A percentile compares a stretch with the other conserved stretches of the same genome.
Conservation (phyloP, 2,329 filamentous ascomycete species). For the Xylaria sp. region DNA sequence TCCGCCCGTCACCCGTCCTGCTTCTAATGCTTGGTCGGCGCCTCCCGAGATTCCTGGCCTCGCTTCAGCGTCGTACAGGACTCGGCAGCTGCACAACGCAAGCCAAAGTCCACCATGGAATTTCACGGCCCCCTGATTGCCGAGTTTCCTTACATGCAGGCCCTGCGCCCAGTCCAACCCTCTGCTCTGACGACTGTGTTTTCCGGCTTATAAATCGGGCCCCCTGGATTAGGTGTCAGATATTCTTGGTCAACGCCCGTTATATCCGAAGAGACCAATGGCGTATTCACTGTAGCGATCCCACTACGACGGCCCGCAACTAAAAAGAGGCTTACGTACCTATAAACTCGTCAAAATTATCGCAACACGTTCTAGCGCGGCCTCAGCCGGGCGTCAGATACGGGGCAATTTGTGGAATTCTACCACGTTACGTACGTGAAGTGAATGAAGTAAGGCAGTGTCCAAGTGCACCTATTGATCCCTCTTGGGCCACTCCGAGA, state of each 20-base stretch:
- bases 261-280: conserved; percentile 9
- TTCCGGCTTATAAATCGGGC: neutral
- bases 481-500: neutral
- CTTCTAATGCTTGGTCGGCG: conserved; percentile 6
- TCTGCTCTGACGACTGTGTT: neutral
- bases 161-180: neutral
- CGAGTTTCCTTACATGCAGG: neutral
- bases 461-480: neutral
- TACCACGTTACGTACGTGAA: too few relatives aligned
- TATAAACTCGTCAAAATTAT: conserved; percentile 42
- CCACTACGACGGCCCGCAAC: conserved; percentile 11
- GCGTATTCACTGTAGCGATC: conserved; percentile 22
- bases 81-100: neutral
- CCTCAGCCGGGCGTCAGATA: too few relatives aligned
- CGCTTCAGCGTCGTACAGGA: neutral
- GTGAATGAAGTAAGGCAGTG: too few relatives aligned
- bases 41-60: neutral
- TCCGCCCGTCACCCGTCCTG: conserved; percentile 5
- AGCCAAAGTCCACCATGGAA: neutral
- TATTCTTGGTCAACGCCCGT: neutral
- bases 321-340: conserved; percentile 14
- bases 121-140: neutral
- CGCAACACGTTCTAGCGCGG: conserved; percentile 43
- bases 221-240: neutral
- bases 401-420: neutral